phyloP scores from a whole-genome alignment of 495 filamentous ascomycete species.

The Cercophora sp. region DNA sequence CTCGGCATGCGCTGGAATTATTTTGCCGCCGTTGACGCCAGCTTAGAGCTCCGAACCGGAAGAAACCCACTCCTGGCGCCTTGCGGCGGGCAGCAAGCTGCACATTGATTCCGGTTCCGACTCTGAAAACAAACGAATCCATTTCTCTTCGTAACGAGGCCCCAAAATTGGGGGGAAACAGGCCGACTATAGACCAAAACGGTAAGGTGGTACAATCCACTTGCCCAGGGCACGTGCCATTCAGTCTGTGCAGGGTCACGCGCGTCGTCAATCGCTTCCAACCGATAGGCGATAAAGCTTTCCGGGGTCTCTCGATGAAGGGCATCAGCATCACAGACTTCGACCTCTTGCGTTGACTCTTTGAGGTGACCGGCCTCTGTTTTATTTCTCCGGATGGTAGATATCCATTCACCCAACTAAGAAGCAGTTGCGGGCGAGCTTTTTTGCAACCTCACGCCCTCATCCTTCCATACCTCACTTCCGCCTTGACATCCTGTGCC shows the following conservation, averaged over 20 bases:
- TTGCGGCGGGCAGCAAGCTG: too few relatives aligned
- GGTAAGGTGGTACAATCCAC: conserved; percentile 12
- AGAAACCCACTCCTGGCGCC: too few relatives aligned
- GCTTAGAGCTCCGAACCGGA: neutral
- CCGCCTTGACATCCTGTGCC: neutral
- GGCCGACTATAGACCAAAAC: neutral
- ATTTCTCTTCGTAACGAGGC: neutral
- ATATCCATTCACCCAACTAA: too few relatives aligned
- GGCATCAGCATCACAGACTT: too few relatives aligned
- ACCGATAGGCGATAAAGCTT: conserved; percentile 24
- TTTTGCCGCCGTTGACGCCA: neutral
- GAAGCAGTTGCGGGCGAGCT: too few relatives aligned
- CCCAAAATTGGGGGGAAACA: neutral
- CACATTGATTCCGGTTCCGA: too few relatives aligned
- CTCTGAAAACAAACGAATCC: neutral
- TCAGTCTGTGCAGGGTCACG: conserved; percentile 31
- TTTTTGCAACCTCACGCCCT: neutral
- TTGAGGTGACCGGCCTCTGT: too few relatives aligned
- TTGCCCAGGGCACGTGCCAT: conserved; percentile 27
- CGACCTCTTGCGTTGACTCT: too few relatives aligned
- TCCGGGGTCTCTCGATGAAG: too few relatives aligned
- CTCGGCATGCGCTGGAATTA: too few relatives aligned
- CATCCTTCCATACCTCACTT: neutral
- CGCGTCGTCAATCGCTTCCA: conserved; percentile 24
- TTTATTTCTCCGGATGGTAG: too few relatives aligned